Conservation (phyloP, 768 basidiomycete genomes). For the Leccinum broughii region DNA sequence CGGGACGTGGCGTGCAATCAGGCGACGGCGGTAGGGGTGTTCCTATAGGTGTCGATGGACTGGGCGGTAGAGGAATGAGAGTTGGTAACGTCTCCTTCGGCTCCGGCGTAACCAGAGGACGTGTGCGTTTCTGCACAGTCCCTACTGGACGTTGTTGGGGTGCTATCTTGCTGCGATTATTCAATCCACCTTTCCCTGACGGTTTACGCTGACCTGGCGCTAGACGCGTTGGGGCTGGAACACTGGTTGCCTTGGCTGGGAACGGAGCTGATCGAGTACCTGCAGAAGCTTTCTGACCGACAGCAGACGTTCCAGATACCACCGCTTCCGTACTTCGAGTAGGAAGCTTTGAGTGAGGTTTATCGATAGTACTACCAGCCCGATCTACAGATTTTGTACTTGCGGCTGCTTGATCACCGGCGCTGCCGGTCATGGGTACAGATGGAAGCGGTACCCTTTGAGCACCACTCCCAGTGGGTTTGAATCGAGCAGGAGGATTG, state of each 20-base stretch:
- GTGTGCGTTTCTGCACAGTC: conserved; percentile 12
- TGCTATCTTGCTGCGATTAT: conserved; percentile 2
- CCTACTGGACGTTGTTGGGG: conserved; percentile 12
- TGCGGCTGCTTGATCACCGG: conserved; percentile 4
- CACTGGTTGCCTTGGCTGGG: conserved; percentile 12
- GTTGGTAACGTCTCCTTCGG: conserved; percentile 19
- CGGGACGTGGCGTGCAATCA: conserved; percentile 2
- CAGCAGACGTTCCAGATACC: conserved; percentile 2
- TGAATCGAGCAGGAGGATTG: conserved; percentile 26
- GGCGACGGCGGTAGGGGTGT: conserved; percentile 26
- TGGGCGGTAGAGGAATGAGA: conserved; percentile 20
- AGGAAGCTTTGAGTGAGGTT: conserved; percentile 14
- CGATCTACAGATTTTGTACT: conserved; percentile 4
- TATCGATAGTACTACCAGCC: background rate
- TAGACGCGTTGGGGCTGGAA: background rate
- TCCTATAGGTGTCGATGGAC: conserved; percentile 22
- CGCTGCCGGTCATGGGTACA: conserved; percentile 1
- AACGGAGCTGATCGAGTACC: conserved; percentile 4
- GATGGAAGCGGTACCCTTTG: conserved; percentile 34
- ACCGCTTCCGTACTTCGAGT: conserved; percentile 4
- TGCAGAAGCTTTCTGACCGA: conserved; percentile 13
- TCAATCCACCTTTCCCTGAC: conserved; percentile 8
- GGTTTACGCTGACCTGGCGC: conserved; percentile 11
- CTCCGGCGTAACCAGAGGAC: conserved; percentile 13
- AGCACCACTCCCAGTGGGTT: conserved; percentile 31